Evolutionary conservation across 768 basidiomycete genomes (phyloP).

Genomic region (Aureoboletus auriporus): DNA sequence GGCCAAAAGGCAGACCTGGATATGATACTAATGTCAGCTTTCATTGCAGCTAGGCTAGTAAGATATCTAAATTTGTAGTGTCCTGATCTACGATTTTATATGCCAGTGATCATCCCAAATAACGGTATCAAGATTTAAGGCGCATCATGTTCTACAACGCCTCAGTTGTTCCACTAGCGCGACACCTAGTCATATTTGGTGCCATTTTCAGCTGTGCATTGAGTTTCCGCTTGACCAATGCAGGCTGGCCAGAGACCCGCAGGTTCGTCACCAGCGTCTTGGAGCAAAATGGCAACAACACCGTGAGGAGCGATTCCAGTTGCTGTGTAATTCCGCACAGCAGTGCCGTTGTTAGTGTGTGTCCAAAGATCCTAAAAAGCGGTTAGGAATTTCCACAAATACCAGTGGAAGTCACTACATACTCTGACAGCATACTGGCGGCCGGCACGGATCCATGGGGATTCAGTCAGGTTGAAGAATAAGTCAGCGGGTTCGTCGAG

Average conservation of each 20-base stretch:
- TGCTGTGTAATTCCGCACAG: constrained; percentile 50
- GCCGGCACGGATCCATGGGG: constrained; percentile 66
- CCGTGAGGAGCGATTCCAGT: constrained; percentile 56
- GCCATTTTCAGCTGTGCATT: constrained; percentile 49
- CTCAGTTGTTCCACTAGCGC: too few relatives aligned
- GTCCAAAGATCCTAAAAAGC: constrained; percentile 62
- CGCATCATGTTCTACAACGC: too few relatives aligned
- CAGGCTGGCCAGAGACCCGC: constrained; percentile 52
- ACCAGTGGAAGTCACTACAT: constrained; percentile 15
- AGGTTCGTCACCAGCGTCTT: constrained; percentile 69
- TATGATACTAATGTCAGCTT: too few relatives aligned
- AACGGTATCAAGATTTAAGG: too few relatives aligned
- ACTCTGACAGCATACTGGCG: constrained; percentile 60
- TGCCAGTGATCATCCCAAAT: too few relatives aligned
- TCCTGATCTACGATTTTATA: too few relatives aligned
- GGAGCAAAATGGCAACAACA: constrained; percentile 59
- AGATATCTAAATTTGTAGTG: too few relatives aligned
- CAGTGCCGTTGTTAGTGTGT: constrained; percentile 57
- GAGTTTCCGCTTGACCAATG: constrained; percentile 37
- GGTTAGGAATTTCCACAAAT: not conserved
- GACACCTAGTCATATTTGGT: too few relatives aligned
- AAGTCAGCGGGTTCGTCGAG: constrained; percentile 50
- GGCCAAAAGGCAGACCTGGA: too few relatives aligned
- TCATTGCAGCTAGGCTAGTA: too few relatives aligned
- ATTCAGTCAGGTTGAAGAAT: constrained; percentile 61